Percentiles rank a stretch among this genome's conserved stretches.
Evolutionary conservation across 1,284 basidiomycete species (phyloP).

Genomic region (Fomitiporia mediterranea): DNA sequence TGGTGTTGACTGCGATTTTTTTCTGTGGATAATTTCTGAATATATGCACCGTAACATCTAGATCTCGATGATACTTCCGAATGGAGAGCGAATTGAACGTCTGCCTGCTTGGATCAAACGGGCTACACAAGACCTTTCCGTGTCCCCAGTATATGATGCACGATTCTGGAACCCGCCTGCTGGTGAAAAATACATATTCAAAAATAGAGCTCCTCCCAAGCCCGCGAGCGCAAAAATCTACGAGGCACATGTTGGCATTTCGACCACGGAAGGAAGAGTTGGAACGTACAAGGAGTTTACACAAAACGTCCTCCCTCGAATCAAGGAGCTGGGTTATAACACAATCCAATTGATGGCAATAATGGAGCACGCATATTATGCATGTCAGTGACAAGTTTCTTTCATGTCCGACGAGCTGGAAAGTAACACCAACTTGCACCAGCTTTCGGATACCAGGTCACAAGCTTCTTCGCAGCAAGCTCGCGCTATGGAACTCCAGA

Average conservation of each 20-base stretch:
- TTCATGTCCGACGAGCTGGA: conserved; percentile 16
- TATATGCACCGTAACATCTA: conserved; percentile 27
- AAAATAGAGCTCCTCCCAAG: conserved; percentile 67
- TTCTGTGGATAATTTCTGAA: background rate
- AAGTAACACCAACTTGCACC: conserved; percentile 18
- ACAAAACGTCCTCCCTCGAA: conserved; percentile 77
- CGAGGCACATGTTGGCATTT: conserved; percentile 98
- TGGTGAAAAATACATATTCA: conserved; percentile 74
- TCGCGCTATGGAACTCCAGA: conserved; percentile 94
- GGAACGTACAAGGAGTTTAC: conserved; percentile 98
- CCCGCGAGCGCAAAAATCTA: conserved; percentile 83
- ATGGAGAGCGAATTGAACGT: conserved; percentile 82
- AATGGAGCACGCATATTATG: conserved; percentile 99
- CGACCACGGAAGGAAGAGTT: conserved; percentile 81
- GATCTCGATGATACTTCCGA: conserved; percentile 82
- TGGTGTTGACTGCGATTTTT: no score
- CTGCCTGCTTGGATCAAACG: conserved; percentile 92
- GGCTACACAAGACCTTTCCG: conserved; percentile 88
- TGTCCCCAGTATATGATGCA: conserved; percentile 92
- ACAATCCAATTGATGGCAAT: conserved; percentile 96
- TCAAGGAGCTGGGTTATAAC: conserved; percentile 92
- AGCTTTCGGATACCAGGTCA: conserved; percentile 98
- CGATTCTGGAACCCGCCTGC: conserved; percentile 96
- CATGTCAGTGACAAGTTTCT: conserved; percentile 54
- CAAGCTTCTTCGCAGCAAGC: conserved; percentile 96